Evolutionary conservation across 2,329 filamentous ascomycete genomes (phyloP), one percentile per base, ranked within the genome.

Genomic region (Thelonectria blattea): DNA sequence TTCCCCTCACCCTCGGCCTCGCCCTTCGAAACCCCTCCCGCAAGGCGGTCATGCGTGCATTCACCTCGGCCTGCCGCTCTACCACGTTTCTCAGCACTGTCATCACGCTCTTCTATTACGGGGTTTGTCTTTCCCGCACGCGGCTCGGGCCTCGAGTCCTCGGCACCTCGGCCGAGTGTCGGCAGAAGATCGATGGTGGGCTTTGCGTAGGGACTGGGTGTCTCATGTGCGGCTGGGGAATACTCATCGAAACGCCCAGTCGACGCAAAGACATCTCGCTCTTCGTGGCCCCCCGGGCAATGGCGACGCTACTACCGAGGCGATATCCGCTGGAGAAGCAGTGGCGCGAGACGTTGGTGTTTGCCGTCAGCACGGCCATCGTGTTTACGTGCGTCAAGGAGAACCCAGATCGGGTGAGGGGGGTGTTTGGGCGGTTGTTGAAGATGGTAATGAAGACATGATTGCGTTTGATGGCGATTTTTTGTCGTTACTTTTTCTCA

Each of bases 91-190:
- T 96, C 1, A 91, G 88, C 3, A 79, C 87, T 0, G 96, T 94
- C 74, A 90, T 96, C 65, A 81, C 86, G 1, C 78, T 93, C 11
- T 95, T 94, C 74, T 96, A 93, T 78, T 96, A 96, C 73, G 88
- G 90, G 27, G 90, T 96, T 3, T 96, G 92, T 72, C 85, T 96
- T 0, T 82, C 87, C 6, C 85, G 92, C 46, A 93, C 88, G 1
- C 83, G 91, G 11, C 62, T 95, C 7, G 92, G 92, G 0, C 92
- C 92, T 0, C 84, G 73, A 34, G 20, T 94, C 12, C 78, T 93
- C 22, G 84, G 86, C n/a, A 79, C 72, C 17, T 81, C 85, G 61
- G 74, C 74, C 0, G 66, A 73, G 1, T 71, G 77, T 22, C 76
- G 82, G 24, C 83, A 86, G 70, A 73, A 70, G 52, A 84, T 89